phyloP scores from a whole-genome alignment of 2,329 filamentous ascomycete species.

The Blastomyces gilchristii region DNA sequence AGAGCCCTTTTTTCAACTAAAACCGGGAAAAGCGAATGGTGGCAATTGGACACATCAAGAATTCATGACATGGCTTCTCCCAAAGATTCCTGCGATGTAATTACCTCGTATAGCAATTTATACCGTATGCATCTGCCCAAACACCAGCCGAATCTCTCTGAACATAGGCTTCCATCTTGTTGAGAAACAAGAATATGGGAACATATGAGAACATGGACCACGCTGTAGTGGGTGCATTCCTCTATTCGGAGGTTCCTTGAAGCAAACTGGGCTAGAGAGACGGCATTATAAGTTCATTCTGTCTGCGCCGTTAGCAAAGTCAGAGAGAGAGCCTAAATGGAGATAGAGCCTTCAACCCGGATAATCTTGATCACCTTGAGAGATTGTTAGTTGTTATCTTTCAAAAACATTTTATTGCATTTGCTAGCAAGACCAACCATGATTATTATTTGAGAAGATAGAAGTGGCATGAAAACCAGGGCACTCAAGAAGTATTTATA shows the following conservation, averaged over 20 bases:
- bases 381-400: too few relatives aligned
- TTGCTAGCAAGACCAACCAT: too few relatives aligned
- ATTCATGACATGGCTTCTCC: neutral
- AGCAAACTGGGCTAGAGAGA: neutral
- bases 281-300: too few relatives aligned
- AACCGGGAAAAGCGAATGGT: neutral
- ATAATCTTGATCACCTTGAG: too few relatives aligned
- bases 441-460: too few relatives aligned
- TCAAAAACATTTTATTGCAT: too few relatives aligned
- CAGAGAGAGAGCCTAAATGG: too few relatives aligned
- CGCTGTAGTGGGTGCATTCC: neutral
- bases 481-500: too few relatives aligned
- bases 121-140: neutral
- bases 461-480: too few relatives aligned
- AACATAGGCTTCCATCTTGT: neutral
- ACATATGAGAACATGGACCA: neutral
- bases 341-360: too few relatives aligned
- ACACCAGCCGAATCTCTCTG: neutral
- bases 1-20: neutral
- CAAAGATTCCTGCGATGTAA: neutral
- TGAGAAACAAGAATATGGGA: neutral
- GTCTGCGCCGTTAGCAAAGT: too few relatives aligned
- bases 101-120: too few relatives aligned
- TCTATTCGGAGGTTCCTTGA: neutral
- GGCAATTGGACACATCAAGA: neutral